phyloP scores from a whole-genome alignment of 495 filamentous ascomycete genomes.

The Aspergillus diversus region DNA sequence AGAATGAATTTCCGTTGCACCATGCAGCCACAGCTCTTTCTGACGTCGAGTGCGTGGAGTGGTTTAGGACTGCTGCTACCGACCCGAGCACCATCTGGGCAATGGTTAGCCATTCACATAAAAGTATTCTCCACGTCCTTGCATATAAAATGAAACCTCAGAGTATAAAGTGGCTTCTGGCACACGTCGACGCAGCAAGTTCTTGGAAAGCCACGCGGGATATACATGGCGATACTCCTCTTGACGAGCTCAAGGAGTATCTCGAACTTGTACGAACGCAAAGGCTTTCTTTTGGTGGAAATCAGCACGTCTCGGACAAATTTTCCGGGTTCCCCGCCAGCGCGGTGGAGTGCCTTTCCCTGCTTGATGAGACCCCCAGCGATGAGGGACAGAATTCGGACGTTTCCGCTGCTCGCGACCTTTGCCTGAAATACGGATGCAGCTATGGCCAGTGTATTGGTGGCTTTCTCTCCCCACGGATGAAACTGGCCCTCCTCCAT shows the following conservation, averaged over 20 bases:
- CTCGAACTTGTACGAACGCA: conserved; percentile 28
- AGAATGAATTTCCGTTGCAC: conserved; percentile 25
- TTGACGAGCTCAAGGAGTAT: conserved; percentile 27
- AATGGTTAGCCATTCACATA: conserved; percentile 18
- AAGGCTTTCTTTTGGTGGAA: conserved; percentile 14
- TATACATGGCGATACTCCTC: conserved; percentile 33
- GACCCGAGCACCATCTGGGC: conserved; percentile 27
- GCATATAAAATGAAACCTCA: conserved; percentile 30
- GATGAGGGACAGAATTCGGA: too few species aligned
- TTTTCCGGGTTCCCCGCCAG: conserved; percentile 30
- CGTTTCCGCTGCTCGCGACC: conserved; percentile 18
- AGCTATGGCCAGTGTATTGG: conserved; percentile 37
- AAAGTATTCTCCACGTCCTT: conserved; percentile 32
- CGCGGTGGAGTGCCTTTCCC: conserved; percentile 31
- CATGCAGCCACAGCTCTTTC: conserved; percentile 27
- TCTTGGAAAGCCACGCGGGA: conserved; percentile 28
- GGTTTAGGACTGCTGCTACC: conserved; percentile 21
- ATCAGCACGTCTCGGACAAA: conserved; percentile 27
- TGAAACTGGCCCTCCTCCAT: conserved; percentile 30
- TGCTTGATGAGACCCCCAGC: too few species aligned
- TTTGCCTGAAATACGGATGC: conserved; percentile 32
- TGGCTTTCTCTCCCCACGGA: conserved; percentile 38
- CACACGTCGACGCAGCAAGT: conserved; percentile 24
- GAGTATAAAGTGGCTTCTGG: conserved; percentile 31
- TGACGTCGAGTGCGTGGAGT: conserved; percentile 23